Base-by-base conservation (phyloP, 441 rosid genomes). In the Geranium incanum region DNA sequence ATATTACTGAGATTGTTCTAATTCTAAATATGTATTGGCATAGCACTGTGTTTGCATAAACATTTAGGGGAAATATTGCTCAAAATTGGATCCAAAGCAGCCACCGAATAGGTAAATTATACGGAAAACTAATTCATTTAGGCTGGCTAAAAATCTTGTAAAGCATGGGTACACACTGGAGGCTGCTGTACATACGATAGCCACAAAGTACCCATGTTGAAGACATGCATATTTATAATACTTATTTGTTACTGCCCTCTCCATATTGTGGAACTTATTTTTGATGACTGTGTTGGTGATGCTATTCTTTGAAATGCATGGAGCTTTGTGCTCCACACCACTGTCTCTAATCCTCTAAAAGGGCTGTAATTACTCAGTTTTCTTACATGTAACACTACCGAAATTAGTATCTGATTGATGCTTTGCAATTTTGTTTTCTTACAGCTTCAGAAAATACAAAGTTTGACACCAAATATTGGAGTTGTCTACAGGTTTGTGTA, bases 281-380 rank as follows among this genome's bases (percentile, higher is more conserved):
- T 45, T 5, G n/a, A 13, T 45, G 52, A 13, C 52, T 45, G 52
- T 5, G 52, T 45, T 45, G 52, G 52, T 7, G 52, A 45, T 13
- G 15, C 78, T 95, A 75, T 95, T 23, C 33, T 23, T 23, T 23
- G 33, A 23, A 23, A 23, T 23, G 33, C 33, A 23, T 23, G 33
- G 33, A 23, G 33, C 33, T 23, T 23, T 23, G 33, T 23, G 33
- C 0, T 23, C 33, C 33, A 0, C 33, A 23, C 33, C 33, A 23
- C 33, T 23, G 0, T 11, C 48, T 41, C 48, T 41, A 5, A 41
- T 41, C 11, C 11, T 41, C 9, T 41, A 41, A 41, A 41, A 41
- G 48, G 6, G 48, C 11, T 41, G 8, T 5, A 41, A 41, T 41
- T 9, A 41, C 48, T 41, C 48, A 5, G 48, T 41, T 41, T 41